These are phyloP conservation scores for Verticillium albo-atrum DNA, from an alignment of 2,329 filamentous ascomycete genomes.

Conservation along the genomic window DNA sequence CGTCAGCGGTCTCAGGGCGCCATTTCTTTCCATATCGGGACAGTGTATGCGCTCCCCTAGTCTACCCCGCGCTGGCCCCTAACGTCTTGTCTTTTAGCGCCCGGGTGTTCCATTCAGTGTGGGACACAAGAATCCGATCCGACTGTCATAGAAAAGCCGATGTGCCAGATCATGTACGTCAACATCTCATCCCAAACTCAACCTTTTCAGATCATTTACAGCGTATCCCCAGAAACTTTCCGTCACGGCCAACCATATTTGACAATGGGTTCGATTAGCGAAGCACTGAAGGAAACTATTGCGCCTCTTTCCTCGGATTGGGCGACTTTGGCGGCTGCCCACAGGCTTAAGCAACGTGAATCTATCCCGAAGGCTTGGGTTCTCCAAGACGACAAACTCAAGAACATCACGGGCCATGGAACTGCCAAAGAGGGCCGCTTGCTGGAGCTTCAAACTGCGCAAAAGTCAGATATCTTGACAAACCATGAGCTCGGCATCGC, in stretches of 20 bases:
- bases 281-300: neutral
- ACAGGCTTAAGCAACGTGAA: slow-evolving; percentile 5
- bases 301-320: slow-evolving; percentile 1
- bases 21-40: slow-evolving; percentile 2
- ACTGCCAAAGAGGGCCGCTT: slow-evolving; percentile 8
- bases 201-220: no score
- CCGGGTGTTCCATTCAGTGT: no score
- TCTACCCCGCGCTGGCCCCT: neutral
- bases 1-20: neutral
- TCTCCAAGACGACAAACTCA: slow-evolving; percentile 1
- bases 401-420: slow-evolving; percentile 4
- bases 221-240: neutral
- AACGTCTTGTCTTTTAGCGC: no score
- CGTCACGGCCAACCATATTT: neutral
- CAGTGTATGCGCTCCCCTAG: neutral
- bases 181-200: no score
- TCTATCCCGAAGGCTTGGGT: slow-evolving; percentile 11
- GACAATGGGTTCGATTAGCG: neutral
- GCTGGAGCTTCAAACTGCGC: slow-evolving; percentile 3
- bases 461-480: slow-evolving; percentile 10
- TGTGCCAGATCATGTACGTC: no score
- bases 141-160: no score
- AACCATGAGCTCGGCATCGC: slow-evolving; percentile 17
- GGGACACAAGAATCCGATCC: no score
- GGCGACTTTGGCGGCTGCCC: slow-evolving; percentile 7